Evolutionary conservation across 2,329 filamentous ascomycete species (phyloP), one percentile per base, ranked within the genome.

Genomic region (Colletotrichum lupini): DNA sequence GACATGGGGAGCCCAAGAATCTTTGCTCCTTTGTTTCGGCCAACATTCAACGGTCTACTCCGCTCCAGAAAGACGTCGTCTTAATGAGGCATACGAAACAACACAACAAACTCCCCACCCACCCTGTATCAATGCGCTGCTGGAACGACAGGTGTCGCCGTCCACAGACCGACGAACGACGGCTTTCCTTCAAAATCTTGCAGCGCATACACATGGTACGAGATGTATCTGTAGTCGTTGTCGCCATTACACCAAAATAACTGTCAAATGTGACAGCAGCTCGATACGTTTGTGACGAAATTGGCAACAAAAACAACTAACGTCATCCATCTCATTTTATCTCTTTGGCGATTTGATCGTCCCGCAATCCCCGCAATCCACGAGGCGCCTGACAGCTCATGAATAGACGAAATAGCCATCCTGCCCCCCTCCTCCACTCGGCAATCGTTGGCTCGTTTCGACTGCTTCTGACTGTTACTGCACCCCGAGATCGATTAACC

Each of bases 341-440:
- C 37, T 66, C 61, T 56, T 66, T 65, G 56, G 42, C 60, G 32
- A 55, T 37, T 52, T 62, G 56, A 66, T 73, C 67, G 56, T 73
- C 71, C 71, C 67, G 67, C 71, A 49, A 73, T 60, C 67, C 67
- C 71, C 60, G 67, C 71, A 73, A 73, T 66, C 67, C 71, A 62
- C 66, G 46, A 69, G 66, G 70, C 53, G 66, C 60, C 37, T 61
- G 70, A 66, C 66, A 73, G 60, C 42, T 61, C 67, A 61, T 65
- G 46, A 65, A 69, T 67, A 60, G 66, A 73, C 59, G 35, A 73
- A 70, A 60, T 52, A 56, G 42, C 66, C n/a, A 42, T 46, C 46
- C 22, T 30, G 26, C 46, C n/a, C 24, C 42, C 53, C 55, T 68
- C 64, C 62, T 68, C 63, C 63, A 56, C 60, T 35, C 59, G 26